Base-by-base conservation (phyloP, 345 rosid genomes). In the Geranium rotundifolium region DNA sequence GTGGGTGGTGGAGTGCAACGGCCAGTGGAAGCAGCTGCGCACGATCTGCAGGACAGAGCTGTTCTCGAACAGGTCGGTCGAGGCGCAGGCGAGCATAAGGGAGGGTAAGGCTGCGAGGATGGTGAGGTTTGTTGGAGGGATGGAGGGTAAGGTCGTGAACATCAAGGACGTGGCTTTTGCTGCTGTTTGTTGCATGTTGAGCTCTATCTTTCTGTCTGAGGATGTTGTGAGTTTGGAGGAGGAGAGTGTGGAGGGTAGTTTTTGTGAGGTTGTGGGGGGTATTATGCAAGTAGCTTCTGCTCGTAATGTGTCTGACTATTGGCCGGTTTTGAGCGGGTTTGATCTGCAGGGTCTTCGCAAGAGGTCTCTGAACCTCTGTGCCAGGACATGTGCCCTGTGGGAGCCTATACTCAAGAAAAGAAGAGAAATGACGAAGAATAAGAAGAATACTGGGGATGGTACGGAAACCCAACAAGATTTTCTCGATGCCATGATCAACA, bases 221-320 rank as follows among this genome's bases (percentile, higher is more conserved):
- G 64, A 63, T 39, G 19, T 67, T 0, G 0, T 58, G 7, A 17
- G 18, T 0, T 58, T 18, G 29, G 34, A 16, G 66, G 9, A 12
- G 61, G 66, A 46, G 54, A 16, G 54, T 16, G 17, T 64, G 19
- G 17, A 23, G 12, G 59, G 20, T 34, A 19, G 37, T 17, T n/a
- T 54, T 60, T 12, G 50, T 37, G 46, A 55, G 8, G 49, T 72
- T n/a, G 20, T 66, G 2, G 66, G 64, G 55, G 61, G 58, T 1
- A 52, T 63, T 59, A 31, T 67, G 59, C 64, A 62, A 15, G n/a
- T 58, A 13, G 50, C 19, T 41, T 18, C 63, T 3, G 29, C 66
- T 34, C 75, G 56, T 27, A 67, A 72, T 34, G 52, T 72, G 10
- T 63, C 71, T 1, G 67, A 72, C 50, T 1, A 61, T 15, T 72